phyloP scores from a whole-genome alignment of 192 early-diverging fungal species.

The Coemansia sp. region DNA sequence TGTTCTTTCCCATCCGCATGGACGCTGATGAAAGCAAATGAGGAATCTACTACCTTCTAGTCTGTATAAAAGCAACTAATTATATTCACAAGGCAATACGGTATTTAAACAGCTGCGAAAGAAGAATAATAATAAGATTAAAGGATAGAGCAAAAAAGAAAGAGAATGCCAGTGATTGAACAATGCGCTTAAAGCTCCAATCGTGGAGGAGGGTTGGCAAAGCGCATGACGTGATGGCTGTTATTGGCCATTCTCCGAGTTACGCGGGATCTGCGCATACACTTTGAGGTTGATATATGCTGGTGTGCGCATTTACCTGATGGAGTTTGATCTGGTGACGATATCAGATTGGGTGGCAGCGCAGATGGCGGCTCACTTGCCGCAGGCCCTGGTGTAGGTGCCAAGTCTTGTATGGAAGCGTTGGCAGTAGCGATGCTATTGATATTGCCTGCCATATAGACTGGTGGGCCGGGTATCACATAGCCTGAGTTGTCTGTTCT shows the following conservation, averaged over 20 bases:
- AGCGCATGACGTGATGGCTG: too few species aligned
- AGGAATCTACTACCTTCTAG: too few species aligned
- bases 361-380: neutral
- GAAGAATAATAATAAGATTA: neutral
- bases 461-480: constrained; percentile 4
- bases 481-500: neutral
- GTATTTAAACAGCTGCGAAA: too few species aligned
- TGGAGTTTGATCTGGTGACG: neutral
- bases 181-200: neutral
- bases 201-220: neutral
- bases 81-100: too few species aligned
- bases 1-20: too few species aligned
- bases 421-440: neutral
- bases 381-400: neutral
- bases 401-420: neutral
- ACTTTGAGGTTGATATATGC: neutral
- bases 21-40: too few species aligned
- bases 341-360: neutral
- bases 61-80: too few species aligned
- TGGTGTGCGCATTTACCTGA: too few species aligned
- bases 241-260: neutral
- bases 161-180: neutral
- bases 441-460: neutral
- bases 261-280: neutral
- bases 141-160: neutral